Base-by-base conservation (phyloP, 257 asterid genomes). In the Capsicum chinense region DNA sequence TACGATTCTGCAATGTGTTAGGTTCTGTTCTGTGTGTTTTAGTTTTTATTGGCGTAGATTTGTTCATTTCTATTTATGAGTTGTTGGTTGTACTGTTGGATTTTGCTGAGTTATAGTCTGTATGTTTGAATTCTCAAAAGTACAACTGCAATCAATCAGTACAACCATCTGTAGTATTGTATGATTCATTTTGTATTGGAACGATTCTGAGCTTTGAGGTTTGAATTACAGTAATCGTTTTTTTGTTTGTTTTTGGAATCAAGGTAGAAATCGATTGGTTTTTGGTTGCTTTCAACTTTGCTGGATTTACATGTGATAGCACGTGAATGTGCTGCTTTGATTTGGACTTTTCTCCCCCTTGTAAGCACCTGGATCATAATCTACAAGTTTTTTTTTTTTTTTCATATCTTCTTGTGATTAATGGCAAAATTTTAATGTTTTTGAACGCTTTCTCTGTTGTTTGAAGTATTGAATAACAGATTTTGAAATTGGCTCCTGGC, bases 401-500 rank as follows among this genome's bases (percentile, higher is more conserved):
- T 74, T 3, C 58, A 26, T 12, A 1, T 12, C 47, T 69, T 83
- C 33, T 84, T 21, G 63, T 33, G 63, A 76, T 76, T 76, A 54
- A 76, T 52, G 6, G 21, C 56, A 85, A 86, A 84, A 91, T 83
- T 52, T 76, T 52, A n/a, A 76, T 26, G 62, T 3, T 76, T 63
- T 12, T 52, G 81, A 76, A 21, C 12, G 26, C 37, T 50, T 21
- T 0, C 37, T 76, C 13, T 14, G 48, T 52, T 76, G 44, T 76
- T 76, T 52, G 19, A 76, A 52, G 63, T 52, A 66, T 87, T 71
- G 95, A 90, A 82, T 80, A 82, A 89, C 88, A 93, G 95, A 92
- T 90, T 93, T 90, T 91, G 90, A 92, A 76, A 80, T 97, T 97
- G 99, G 99, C 98, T 90, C 98, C 99, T 10, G 99, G 99, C 99